These are phyloP conservation scores for Mycena chlorophos DNA, from an alignment of 768 basidiomycete species.

Conservation along the genomic window DNA sequence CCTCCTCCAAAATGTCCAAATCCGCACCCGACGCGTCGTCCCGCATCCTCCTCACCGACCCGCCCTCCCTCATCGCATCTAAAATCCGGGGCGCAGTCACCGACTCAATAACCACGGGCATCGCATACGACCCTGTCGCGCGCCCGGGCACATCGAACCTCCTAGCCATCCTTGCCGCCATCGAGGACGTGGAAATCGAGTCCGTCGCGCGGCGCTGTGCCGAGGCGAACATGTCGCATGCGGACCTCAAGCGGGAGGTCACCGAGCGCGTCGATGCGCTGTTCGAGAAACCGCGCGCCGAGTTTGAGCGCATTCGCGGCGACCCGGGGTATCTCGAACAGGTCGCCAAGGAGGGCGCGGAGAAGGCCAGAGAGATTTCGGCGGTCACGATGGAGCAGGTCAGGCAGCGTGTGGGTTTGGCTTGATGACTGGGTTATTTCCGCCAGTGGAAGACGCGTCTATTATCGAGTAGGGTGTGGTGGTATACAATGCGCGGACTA, in stretches of 20 bases:
- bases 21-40: constrained; percentile 77
- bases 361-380: constrained; percentile 62
- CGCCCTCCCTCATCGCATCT: constrained; percentile 52
- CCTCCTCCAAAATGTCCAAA: constrained; percentile 92
- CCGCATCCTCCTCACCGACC: constrained; percentile 85
- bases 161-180: constrained; percentile 77
- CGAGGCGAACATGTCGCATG: constrained; percentile 52
- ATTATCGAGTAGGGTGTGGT: neutral
- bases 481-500: neutral
- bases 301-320: constrained; percentile 62
- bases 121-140: constrained; percentile 78
- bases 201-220: constrained; percentile 50
- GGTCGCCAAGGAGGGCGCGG: constrained; percentile 65
- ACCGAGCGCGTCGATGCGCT: constrained; percentile 69
- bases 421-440: too few relatives aligned
- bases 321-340: constrained; percentile 62
- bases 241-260: constrained; percentile 71
- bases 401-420: constrained; percentile 63
- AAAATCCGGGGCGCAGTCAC: constrained; percentile 86
- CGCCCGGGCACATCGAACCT: constrained; percentile 86
- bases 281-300: constrained; percentile 63
- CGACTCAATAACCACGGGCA: constrained; percentile 64
- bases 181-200: constrained; percentile 47
- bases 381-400: constrained; percentile 66
- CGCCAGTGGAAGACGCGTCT: too few relatives aligned